Conservation (phyloP, 106 monocot genomes). For the Allium sativum region DNA sequence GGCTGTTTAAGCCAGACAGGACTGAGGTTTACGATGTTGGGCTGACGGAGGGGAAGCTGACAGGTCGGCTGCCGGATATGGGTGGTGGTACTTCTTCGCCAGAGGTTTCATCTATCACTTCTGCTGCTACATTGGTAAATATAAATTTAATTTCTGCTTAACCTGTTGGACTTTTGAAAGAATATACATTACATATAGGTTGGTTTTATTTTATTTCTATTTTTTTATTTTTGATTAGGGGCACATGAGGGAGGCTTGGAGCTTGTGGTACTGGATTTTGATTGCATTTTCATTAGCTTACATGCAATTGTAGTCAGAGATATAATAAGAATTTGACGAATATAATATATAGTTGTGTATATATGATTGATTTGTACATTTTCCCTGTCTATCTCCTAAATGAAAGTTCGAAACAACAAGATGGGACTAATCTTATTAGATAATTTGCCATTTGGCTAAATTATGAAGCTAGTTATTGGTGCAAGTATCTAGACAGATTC, state of each 20-base stretch:
- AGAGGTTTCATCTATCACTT: slow-evolving; percentile 46
- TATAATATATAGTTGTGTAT: no score
- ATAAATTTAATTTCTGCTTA: no score
- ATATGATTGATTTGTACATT: no score
- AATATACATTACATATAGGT: neutral
- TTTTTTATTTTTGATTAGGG: neutral
- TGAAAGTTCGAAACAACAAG: no score
- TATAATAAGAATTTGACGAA: no score
- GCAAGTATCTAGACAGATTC: no score
- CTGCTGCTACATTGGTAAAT: slow-evolving; percentile 29
- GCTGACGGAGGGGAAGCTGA: slow-evolving; percentile 8
- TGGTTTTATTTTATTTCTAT: neutral
- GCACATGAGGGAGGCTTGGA: slow-evolving; percentile 3
- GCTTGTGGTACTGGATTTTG: slow-evolving; percentile 8
- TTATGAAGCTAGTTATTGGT: no score
- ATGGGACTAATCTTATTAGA: no score
- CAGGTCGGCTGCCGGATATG: neutral
- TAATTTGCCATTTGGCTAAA: no score
- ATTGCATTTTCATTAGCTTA: slow-evolving; percentile 5
- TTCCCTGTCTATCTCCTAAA: no score
- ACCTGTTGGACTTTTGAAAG: neutral
- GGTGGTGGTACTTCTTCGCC: slow-evolving; percentile 26
- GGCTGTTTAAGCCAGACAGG: slow-evolving; percentile 65
- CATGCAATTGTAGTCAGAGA: neutral
- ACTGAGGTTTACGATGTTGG: slow-evolving; percentile 83